These are phyloP conservation scores for Polytrichum formosum DNA, from an alignment of 225 moss, liverwort and hornwort genomes.

Conservation along the genomic window DNA sequence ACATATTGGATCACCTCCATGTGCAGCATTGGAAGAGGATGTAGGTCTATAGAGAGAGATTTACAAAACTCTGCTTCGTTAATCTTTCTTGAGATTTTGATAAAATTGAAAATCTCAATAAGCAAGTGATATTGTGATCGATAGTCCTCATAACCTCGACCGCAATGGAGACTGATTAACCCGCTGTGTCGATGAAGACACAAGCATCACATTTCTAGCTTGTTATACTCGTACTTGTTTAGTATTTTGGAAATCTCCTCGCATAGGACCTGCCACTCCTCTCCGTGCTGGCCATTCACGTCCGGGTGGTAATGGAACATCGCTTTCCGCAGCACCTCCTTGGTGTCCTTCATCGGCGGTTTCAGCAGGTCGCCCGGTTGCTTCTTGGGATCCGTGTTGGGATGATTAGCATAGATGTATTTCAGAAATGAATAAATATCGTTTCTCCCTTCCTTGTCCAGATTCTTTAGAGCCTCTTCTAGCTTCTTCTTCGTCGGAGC, in stretches of 20 bases:
- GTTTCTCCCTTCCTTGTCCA: constrained; percentile 1
- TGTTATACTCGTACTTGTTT: constrained; percentile 10
- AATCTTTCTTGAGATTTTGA: no score
- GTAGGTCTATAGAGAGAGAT: no score
- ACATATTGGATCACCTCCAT: no score
- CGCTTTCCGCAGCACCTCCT: constrained; percentile 2
- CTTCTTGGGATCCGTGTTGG: constrained; percentile 19
- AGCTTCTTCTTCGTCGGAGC: constrained; percentile 6
- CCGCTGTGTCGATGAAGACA: no score
- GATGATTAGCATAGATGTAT: constrained; percentile 8
- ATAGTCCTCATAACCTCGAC: no score
- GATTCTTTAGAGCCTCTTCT: not conserved
- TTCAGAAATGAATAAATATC: not conserved
- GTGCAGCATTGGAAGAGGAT: no score
- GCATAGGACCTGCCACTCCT: constrained; percentile 13
- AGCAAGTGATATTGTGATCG: no score
- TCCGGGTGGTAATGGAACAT: constrained; percentile 14
- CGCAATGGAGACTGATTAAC: no score
- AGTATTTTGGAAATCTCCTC: constrained; percentile 15
- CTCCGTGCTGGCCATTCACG: not conserved
- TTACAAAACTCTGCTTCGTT: no score
- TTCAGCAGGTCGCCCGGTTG: constrained; percentile 9
- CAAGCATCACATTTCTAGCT: not conserved
- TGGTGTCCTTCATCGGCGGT: not conserved
- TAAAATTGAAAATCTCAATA: no score